Percentiles rank a stretch among this genome's conserved stretches.
These are phyloP conservation scores for Nigrospora oryzae DNA, from an alignment of 2,329 filamentous ascomycete genomes.

Conservation along the genomic window DNA sequence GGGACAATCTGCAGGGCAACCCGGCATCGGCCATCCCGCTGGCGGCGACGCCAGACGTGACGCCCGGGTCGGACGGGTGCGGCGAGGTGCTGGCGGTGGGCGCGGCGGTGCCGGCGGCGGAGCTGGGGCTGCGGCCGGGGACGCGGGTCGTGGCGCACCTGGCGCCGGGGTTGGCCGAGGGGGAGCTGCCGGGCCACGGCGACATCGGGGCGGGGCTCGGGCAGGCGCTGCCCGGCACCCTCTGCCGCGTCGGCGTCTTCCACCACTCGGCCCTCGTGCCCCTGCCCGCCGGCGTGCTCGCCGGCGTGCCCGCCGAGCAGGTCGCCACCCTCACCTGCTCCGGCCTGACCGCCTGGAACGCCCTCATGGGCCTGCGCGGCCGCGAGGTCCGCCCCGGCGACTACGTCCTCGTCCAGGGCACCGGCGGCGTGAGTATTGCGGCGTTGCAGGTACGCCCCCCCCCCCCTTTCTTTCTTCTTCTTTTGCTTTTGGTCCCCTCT, in stretches of 20 bases:
- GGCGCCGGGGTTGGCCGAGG: constrained; percentile 36
- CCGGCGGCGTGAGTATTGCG: constrained; percentile 28
- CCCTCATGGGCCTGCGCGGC: constrained; percentile 35
- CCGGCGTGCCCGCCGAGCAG: constrained; percentile 3
- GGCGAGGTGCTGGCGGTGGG: constrained; percentile 31
- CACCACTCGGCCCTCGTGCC: constrained; percentile 32
- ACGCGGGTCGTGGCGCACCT: constrained; percentile 42
- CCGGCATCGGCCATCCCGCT: neutral
- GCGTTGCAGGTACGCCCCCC: constrained; percentile 15
- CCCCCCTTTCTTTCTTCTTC: neutral
- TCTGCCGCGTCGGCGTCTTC: constrained; percentile 39
- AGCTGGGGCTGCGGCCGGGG: constrained; percentile 11
- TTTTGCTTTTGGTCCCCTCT: too few species aligned
- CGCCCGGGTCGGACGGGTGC: constrained; percentile 36
- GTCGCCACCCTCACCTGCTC: constrained; percentile 40
- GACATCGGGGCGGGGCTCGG: constrained; percentile 54
- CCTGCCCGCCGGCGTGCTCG: constrained; percentile 12
- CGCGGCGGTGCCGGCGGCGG: constrained; percentile 3
- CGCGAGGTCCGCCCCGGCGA: constrained; percentile 26
- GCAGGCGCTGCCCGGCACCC: constrained; percentile 36
- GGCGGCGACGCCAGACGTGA: constrained; percentile 5
- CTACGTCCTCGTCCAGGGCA: constrained; percentile 28
- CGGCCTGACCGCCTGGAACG: constrained; percentile 42
- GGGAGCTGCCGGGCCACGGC: constrained; percentile 48
- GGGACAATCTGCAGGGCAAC: neutral